A percentile compares a stretch with the other conserved stretches of the same genome.
phyloP scores from a whole-genome alignment of 2,329 filamentous ascomycete genomes.

The Xylariaceae sp. region DNA sequence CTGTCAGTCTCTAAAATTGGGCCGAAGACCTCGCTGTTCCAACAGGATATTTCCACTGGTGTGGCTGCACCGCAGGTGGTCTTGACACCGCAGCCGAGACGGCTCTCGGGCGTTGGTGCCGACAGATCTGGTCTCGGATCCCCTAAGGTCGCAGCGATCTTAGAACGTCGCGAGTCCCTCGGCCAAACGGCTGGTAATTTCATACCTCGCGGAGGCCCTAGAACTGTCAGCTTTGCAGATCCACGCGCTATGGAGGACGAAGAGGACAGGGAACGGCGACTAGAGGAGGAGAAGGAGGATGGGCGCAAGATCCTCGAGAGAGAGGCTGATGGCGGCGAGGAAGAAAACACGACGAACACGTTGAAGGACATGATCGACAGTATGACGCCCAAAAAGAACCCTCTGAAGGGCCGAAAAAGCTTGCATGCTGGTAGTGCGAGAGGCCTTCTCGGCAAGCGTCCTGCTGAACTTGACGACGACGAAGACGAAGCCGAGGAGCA shows the following conservation, averaged over 20 bases:
- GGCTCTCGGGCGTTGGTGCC: conserved; percentile 60
- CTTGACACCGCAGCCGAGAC: conserved; percentile 52
- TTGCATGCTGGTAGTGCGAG: conserved; percentile 67
- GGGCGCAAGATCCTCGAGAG: conserved; percentile 47
- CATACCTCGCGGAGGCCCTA: conserved; percentile 40
- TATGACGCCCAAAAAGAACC: conserved; percentile 67
- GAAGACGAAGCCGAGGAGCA: conserved; percentile 49
- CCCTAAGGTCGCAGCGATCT: conserved; percentile 61
- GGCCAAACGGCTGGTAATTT: conserved; percentile 59
- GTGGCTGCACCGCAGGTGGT: conserved; percentile 55
- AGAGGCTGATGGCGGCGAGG: conserved; percentile 42
- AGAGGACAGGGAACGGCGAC: conserved; percentile 52
- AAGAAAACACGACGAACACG: conserved; percentile 57
- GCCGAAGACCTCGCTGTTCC: conserved; percentile 30
- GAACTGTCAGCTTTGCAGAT: conserved; percentile 57
- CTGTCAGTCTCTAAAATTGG: conserved; percentile 14
- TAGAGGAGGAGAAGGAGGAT: conserved; percentile 55
- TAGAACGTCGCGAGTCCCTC: conserved; percentile 65
- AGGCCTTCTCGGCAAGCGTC: conserved; percentile 67
- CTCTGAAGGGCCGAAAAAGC: conserved; percentile 63
- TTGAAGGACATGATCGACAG: conserved; percentile 72
- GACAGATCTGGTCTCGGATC: conserved; percentile 68
- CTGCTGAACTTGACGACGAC: conserved; percentile 60
- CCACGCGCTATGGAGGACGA: conserved; percentile 55
- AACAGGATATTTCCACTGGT: conserved; percentile 37